Conservation (phyloP, 352 stramenopile species). For the Phytophthora vignae region DNA sequence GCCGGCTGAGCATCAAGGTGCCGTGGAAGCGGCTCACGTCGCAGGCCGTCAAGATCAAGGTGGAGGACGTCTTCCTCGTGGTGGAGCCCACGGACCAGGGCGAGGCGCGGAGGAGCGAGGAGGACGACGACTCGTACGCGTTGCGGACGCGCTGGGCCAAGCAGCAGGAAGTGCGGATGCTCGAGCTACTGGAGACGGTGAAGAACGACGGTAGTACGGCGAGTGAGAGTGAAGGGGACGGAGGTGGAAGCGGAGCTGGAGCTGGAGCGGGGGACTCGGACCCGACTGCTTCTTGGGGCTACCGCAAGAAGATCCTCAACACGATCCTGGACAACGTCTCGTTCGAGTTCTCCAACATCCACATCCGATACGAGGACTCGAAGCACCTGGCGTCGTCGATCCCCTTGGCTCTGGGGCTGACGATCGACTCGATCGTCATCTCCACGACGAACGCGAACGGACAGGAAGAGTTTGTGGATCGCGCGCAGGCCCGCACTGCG, state of each 20-base stretch:
- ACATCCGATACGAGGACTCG: slow-evolving; percentile 86
- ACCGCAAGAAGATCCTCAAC: slow-evolving; percentile 84
- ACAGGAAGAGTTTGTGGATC: slow-evolving; percentile 82
- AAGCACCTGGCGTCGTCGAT: slow-evolving; percentile 67
- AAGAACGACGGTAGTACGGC: slow-evolving; percentile 49
- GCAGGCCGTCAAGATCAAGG: slow-evolving; percentile 75
- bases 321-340: slow-evolving; percentile 87
- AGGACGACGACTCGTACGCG: slow-evolving; percentile 65
- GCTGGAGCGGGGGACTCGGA: slow-evolving; percentile 36
- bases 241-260: background rate
- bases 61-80: slow-evolving; percentile 82
- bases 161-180: slow-evolving; percentile 82
- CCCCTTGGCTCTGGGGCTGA: slow-evolving; percentile 71
- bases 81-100: slow-evolving; percentile 74
- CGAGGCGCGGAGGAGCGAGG: slow-evolving; percentile 36
- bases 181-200: slow-evolving; percentile 77
- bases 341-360: slow-evolving; percentile 85
- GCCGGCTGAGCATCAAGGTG: slow-evolving; percentile 79
- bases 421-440: slow-evolving; percentile 77
- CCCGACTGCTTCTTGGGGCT: slow-evolving; percentile 70
- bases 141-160: slow-evolving; percentile 78
- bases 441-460: slow-evolving; percentile 86
- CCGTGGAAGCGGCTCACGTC: slow-evolving; percentile 87
- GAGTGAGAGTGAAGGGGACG: slow-evolving; percentile 27
- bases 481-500: slow-evolving; percentile 74